Base-by-base conservation (phyloP, 352 stramenopile genomes). In the Globisporangium middletonii region DNA sequence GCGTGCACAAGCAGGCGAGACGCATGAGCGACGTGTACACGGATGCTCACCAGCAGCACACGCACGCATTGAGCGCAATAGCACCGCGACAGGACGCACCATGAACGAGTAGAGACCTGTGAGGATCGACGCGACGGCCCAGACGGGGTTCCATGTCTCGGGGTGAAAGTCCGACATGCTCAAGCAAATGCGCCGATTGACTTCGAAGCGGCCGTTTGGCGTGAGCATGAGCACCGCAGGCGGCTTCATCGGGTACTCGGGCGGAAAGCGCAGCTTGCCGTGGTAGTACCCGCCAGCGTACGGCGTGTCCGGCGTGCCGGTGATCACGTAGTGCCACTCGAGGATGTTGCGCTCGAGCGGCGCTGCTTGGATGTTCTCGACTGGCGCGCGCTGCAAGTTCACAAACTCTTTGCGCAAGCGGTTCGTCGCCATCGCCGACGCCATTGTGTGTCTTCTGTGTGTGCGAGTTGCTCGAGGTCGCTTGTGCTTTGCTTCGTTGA, bases 141-240 rank as follows among this genome's bases (percentile, higher is more conserved):
- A 98, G 66, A 97, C 91, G 33, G 95, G 95, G 74, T 98, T 98
- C 95, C 95, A 98, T 4, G 83, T 95, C 72, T 98, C 92, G 5
- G 91, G 91, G 64, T 98, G 93, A 64, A 96, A 98, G 72, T 98
- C 94, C 49, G 84, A 96, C 92, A 98, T 98, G 56, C 74, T 94
- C 18, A 98, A 64, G 68, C 95, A 98, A 49, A 98, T 81, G 33
- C 91, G 76, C 42, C 86, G 76, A 61, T 97, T 97, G 9, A 91
- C 77, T 62, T 96, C 84, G 67, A 98, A 98, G 43, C 95, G 86
- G 19, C 95, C 95, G 54, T 92, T 97, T 26, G 89, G 90, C 37
- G 95, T 98, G 53, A 95, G 67, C 93, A 98, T 98, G 44, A 97
- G 84, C 28, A 98, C 88, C 15, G 81, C 80, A 13, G 95, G 95